Conservation (phyloP, 2,329 filamentous ascomycete species). For the Cytospora piceicola region DNA sequence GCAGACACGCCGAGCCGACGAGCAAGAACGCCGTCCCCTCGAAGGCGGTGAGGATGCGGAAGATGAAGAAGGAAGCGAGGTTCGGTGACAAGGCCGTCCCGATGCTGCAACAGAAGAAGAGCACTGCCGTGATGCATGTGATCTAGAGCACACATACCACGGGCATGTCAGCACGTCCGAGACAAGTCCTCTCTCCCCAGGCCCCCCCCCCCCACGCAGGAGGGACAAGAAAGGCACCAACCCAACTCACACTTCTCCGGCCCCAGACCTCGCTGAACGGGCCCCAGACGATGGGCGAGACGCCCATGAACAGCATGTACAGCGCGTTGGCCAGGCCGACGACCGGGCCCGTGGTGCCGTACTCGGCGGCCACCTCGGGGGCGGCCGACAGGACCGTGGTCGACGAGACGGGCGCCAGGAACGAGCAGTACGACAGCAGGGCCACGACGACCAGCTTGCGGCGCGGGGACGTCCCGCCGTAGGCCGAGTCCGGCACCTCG, state of each 20-base stretch:
- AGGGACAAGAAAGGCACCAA: not conserved
- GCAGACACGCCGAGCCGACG: conserved; percentile 67
- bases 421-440: conserved; percentile 74
- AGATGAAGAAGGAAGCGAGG: conserved; percentile 67
- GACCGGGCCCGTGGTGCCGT: conserved; percentile 61
- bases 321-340: conserved; percentile 72
- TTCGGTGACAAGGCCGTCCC: conserved; percentile 71
- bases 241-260: conserved; percentile 48
- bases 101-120: conserved; percentile 67
- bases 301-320: conserved; percentile 73
- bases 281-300: conserved; percentile 68
- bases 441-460: conserved; percentile 70
- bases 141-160: conserved; percentile 44
- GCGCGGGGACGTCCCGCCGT: conserved; percentile 63
- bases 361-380: conserved; percentile 66
- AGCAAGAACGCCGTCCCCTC: conserved; percentile 71
- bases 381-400: conserved; percentile 68
- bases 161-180: conserved; percentile 11
- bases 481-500: conserved; percentile 59
- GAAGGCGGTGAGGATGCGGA: conserved; percentile 70
- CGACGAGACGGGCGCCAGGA: conserved; percentile 71
- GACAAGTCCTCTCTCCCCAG: no score
- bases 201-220: not conserved
- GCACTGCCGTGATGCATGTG: conserved; percentile 55
- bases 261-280: conserved; percentile 65